phyloP scores from a whole-genome alignment of 345 rosid genomes.

The Arabis hirsuta region DNA sequence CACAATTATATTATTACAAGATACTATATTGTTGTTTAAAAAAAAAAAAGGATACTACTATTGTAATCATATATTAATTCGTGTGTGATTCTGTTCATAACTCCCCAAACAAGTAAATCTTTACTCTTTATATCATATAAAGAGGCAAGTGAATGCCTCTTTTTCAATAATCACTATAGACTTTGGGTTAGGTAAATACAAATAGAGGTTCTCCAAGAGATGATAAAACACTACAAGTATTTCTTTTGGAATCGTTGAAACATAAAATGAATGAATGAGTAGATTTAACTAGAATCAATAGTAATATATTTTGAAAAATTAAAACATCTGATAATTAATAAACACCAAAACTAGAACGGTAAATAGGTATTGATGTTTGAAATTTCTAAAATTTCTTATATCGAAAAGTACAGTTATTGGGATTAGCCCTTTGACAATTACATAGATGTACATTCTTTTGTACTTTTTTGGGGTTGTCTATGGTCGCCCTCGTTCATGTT shows the following conservation, averaged over 20 bases:
- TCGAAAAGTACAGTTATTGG: background rate
- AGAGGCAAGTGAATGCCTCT: slow-evolving; percentile 4
- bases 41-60: too few relatives aligned
- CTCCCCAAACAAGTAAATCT: background rate
- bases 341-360: background rate
- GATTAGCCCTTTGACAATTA: slow-evolving; percentile 10
- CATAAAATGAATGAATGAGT: too few relatives aligned
- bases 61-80: background rate
- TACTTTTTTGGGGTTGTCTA: background rate
- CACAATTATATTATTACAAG: slow-evolving; percentile 10
- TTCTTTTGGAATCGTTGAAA: background rate
- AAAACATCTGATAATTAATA: background rate
- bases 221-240: background rate
- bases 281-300: background rate
- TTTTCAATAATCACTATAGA: background rate
- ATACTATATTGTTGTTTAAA: background rate
- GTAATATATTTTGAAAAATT: background rate
- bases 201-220: background rate
- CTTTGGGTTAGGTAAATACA: background rate
- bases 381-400: background rate
- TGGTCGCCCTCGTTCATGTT: background rate
- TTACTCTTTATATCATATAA: slow-evolving; percentile 9
- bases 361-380: background rate
- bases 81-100: background rate
- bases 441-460: slow-evolving; percentile 4